phyloP scores from a whole-genome alignment of 345 rosid genomes.

The Hibiscus mutabilis region DNA sequence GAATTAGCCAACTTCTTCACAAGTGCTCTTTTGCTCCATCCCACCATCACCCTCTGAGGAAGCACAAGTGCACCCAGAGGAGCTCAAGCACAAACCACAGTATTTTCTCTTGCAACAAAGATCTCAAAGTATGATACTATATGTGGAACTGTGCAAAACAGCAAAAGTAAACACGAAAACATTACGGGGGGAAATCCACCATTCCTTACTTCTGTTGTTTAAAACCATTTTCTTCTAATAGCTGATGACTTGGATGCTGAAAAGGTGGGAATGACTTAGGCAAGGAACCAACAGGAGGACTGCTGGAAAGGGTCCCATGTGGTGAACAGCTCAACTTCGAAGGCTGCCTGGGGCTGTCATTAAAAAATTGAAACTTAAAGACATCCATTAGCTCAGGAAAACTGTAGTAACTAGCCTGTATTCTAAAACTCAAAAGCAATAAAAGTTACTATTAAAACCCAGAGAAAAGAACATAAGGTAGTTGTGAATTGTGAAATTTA shows the following conservation, averaged over 20 bases:
- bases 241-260: conserved; percentile 95
- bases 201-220: conserved; percentile 84
- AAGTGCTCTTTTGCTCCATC: conserved; percentile 1
- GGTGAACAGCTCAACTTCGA: conserved; percentile 83
- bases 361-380: conserved; percentile 9
- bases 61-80: conserved; percentile 9
- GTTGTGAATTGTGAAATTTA: not conserved
- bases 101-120: not conserved
- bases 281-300: conserved; percentile 94
- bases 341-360: conserved; percentile 47
- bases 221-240: conserved; percentile 93
- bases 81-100: conserved; percentile 1
- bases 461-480: not conserved
- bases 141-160: not conserved
- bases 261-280: conserved; percentile 90
- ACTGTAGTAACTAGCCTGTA: not conserved
- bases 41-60: not conserved
- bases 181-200: conserved; percentile 6
- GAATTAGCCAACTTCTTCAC: conserved; percentile 21
- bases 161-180: not conserved
- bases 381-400: conserved; percentile 10
- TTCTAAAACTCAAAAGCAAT: not conserved
- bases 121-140: not conserved
- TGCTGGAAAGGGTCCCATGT: conserved; percentile 55
- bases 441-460: not conserved